A percentile compares a stretch with the other conserved stretches of the same genome.
Evolutionary conservation across 495 filamentous ascomycete species (phyloP).

Genomic region (Usnea hakonensis): DNA sequence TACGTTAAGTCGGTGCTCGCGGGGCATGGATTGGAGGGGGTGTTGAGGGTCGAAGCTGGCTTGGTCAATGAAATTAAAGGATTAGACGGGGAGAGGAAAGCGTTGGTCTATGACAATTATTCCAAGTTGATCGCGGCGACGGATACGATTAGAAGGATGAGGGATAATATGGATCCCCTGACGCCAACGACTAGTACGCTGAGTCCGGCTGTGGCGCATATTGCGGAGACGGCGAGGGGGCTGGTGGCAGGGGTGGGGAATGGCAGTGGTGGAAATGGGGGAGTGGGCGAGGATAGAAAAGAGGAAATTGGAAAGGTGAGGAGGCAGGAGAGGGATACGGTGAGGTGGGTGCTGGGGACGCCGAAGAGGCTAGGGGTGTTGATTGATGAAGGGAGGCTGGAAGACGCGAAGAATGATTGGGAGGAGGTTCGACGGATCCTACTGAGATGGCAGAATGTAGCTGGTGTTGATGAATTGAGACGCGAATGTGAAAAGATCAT

Average conservation of each 20-base stretch:
- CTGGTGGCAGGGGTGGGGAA: conserved; percentile 51
- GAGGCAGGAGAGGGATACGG: conserved; percentile 55
- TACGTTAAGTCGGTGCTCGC: conserved; percentile 19
- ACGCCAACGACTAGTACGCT: conserved; percentile 64
- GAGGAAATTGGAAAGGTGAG: conserved; percentile 31
- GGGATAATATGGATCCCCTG: conserved; percentile 65
- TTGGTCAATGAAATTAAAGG: conserved; percentile 72
- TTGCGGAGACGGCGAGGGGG: conserved; percentile 66
- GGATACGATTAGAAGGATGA: conserved; percentile 86
- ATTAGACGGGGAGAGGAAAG: conserved; percentile 91
- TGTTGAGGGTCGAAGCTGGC: conserved; percentile 56
- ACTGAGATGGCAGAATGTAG: conserved; percentile 50
- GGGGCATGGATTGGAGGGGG: conserved; percentile 42
- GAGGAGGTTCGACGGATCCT: conserved; percentile 40
- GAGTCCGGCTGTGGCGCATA: conserved; percentile 67
- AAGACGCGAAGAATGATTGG: conserved; percentile 55
- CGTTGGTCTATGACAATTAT: conserved; percentile 97
- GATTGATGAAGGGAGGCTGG: conserved; percentile 41
- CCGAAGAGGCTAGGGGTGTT: conserved; percentile 45
- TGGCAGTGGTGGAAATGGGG: conserved; percentile 31
- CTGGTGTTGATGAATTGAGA: conserved; percentile 52
- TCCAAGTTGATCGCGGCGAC: conserved; percentile 90
- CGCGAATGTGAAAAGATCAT: conserved; percentile 53
- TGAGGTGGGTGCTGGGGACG: conserved; percentile 61
- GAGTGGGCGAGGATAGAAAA: conserved; percentile 31